Evolutionary conservation across 2,329 filamentous ascomycete species (phyloP), one percentile per base, ranked within the genome.

Genomic region (Botrytis medusae): DNA sequence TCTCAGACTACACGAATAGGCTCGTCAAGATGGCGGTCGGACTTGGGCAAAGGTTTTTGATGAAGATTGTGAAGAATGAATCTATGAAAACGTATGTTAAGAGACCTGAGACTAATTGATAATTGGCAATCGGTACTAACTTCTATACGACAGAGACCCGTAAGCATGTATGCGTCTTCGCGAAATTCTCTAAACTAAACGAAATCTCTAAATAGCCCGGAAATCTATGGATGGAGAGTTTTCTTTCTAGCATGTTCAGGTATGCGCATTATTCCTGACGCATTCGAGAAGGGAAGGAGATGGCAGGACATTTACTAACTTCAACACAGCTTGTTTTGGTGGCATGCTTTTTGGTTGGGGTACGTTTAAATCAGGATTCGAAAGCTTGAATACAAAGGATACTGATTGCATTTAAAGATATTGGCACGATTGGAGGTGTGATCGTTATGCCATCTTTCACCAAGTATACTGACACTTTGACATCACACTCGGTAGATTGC

Each of bases 341-440:
- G 91, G 91, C 65, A 89, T 88, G 84, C 82, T 86, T 18, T 86
- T 89, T 75, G 87, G 87, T 62, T 89, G 88, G 90, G 79, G 77
- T 77, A 72, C 34, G 77, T 77, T 46, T 1, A 9, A 1, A 10
- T 14, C 8, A 14, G 6, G 1, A 46, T 12, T 63, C 4, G 20
- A 65, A 46, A 32, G 10, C 18, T 25, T 29, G 20, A 22, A 20
- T 22, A 42, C 22, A 22, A 14, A 32, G 0, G n/a, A 44, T 44
- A 34, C 48, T 72, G 44, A 67, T 34, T 59, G 1, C 25, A 25
- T 42, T 4, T 20, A 8, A 68, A 78, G 92, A 93, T 81, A 91
- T 92, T 82, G 90, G 92, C 79, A 91, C 93, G 16, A 94, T 93
- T 86, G 92, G 91, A 63, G 90, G 90, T 73, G 89, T 95, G 76